Conservation (phyloP, 495 filamentous ascomycete species). For the Neurospora sp. region DNA sequence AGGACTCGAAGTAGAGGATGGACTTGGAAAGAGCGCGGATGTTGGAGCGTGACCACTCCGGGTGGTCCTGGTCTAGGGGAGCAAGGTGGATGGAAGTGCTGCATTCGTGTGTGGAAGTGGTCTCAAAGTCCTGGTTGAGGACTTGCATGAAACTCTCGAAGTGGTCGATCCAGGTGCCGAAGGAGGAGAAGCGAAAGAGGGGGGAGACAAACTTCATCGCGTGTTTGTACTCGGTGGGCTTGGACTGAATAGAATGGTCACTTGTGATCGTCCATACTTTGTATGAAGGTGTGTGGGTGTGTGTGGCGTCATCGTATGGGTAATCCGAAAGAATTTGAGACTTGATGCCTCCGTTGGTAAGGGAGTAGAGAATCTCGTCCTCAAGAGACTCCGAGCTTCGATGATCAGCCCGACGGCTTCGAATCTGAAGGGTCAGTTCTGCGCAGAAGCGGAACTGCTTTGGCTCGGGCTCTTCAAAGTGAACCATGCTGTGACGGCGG, state of each 20-base stretch:
- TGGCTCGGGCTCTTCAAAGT: not conserved
- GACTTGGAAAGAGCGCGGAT: conserved; percentile 14
- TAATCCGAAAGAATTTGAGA: conserved; percentile 7
- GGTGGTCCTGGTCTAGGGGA: conserved; percentile 10
- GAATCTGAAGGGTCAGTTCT: conserved; percentile 18
- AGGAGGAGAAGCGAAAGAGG: conserved; percentile 14
- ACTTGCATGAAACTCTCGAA: conserved; percentile 9
- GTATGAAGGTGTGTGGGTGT: conserved; percentile 1
- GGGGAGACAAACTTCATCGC: conserved; percentile 22
- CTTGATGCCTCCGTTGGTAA: conserved; percentile 8
- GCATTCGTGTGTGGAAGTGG: conserved; percentile 18
- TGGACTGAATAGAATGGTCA: conserved; percentile 12
- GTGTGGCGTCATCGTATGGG: not conserved
- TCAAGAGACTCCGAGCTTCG: conserved; percentile 5
- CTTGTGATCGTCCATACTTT: conserved; percentile 16
- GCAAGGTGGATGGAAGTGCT: conserved; percentile 20
- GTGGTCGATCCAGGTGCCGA: conserved; percentile 10
- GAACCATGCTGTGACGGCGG: not conserved
- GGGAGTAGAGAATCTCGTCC: conserved; percentile 14
- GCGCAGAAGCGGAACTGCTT: conserved; percentile 22
- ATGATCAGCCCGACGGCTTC: conserved; percentile 19
- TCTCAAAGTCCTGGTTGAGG: conserved; percentile 19
- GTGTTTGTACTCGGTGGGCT: conserved; percentile 15
- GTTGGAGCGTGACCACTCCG: not conserved
- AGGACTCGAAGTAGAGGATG: conserved; percentile 22